Conservation (phyloP, 768 basidiomycete genomes). For the Boletus sensibilis region DNA sequence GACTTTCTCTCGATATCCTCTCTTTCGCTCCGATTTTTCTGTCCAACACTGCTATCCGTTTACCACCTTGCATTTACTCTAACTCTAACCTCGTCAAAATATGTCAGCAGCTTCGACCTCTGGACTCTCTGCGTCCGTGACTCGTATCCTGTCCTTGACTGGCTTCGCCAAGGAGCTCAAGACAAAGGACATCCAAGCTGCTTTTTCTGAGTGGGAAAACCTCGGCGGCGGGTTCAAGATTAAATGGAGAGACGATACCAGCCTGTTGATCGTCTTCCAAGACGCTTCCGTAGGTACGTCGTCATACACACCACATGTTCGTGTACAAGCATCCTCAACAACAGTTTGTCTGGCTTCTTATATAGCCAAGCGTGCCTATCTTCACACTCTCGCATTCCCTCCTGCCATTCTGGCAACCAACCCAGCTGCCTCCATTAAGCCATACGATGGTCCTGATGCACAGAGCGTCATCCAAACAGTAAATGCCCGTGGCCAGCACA, state of each 20-base stretch:
- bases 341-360: background rate
- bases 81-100: slow-evolving; percentile 14
- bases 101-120: slow-evolving; percentile 71
- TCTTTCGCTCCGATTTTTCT: slow-evolving; percentile 9
- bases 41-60: slow-evolving; percentile 1
- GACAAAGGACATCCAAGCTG: slow-evolving; percentile 91
- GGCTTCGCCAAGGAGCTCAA: slow-evolving; percentile 95
- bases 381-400: slow-evolving; percentile 82
- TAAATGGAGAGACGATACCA: slow-evolving; percentile 98
- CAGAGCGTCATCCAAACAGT: slow-evolving; percentile 81
- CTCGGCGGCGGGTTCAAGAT: slow-evolving; percentile 94
- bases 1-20: slow-evolving; percentile 18
- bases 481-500: slow-evolving; percentile 67
- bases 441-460: slow-evolving; percentile 95
- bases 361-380: slow-evolving; percentile 51
- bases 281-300: slow-evolving; percentile 86
- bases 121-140: slow-evolving; percentile 90
- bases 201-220: slow-evolving; percentile 87
- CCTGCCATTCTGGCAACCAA: slow-evolving; percentile 63
- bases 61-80: slow-evolving; percentile 6
- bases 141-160: slow-evolving; percentile 89
- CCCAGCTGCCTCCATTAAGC: slow-evolving; percentile 64
- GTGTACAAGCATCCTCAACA: background rate
- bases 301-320: slow-evolving; percentile 3
- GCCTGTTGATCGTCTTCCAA: slow-evolving; percentile 89